Evolutionary conservation across 1,284 basidiomycete genomes (phyloP), one percentile per base, ranked within the genome.

Genomic region (Schizopora paradoxa): DNA sequence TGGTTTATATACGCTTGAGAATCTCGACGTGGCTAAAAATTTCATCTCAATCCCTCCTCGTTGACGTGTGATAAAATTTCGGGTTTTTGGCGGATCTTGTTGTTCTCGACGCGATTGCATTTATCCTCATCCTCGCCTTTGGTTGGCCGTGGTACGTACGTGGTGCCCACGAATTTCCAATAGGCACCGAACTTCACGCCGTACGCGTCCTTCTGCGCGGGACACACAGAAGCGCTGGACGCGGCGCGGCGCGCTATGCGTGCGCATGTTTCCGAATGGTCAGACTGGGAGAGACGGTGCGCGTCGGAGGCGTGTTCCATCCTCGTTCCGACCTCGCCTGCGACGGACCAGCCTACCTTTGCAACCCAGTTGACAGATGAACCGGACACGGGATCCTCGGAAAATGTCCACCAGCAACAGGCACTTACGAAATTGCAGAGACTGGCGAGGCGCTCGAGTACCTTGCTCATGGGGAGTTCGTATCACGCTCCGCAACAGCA

Each of bases 181-280:
- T 23, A 35, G 52, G 81, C 82, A 14, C 68, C 81, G 11, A 69
- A 74, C 33, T 93, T 94, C 56, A 70, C 76, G 45, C 72, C 81
- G 1, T 96, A 96, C 66, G 77, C 90, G 61, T 66, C 74, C 8
- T 95, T 91, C 57, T 95, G 92, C 58, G 78, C 88, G 0, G 82
- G 82, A 1, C 91, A 95, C 58, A 77, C 79, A 40, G 84, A 88
- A 54, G 91, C 90, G 0, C 68, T 83, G 40, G 80, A 86, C 47
- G 59, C 91, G 11, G 69, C 92, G 1, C 76, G 84, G 47, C 75
- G 74, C 35, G 70, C 82, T 6, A 76, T 82, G 41, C 69, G 76
- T 43, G 73, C 73, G 32, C 68, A 76, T 58, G 69, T 79, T 1
- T 56, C 73, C 0, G 89, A 92, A 57, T 93, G 90, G 82, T 82